Evolutionary conservation across 2,329 filamentous ascomycete species (phyloP), one percentile per base, ranked within the genome.

Genomic region (Pseudocercospora cruenta): DNA sequence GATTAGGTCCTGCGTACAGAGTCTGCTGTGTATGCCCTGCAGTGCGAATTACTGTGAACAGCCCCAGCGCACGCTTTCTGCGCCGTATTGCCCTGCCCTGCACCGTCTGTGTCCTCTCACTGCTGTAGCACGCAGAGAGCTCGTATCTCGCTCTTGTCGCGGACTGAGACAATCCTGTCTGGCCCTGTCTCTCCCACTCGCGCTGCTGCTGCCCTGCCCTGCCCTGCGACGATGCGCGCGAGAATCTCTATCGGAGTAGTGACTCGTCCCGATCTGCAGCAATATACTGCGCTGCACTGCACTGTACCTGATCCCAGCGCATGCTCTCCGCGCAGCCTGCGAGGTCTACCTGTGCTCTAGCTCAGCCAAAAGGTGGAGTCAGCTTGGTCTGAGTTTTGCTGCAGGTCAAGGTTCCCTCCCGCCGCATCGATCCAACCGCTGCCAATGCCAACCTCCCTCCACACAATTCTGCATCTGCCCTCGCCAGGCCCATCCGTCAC

Each of bases 401-500:
- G 51, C 21, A 54, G 51, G 21, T 54, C 16, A n/a, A 24, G 21
- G 24, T 51, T 51, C 47, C 47, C 22, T 51, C 47, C 47, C 47
- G 47, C 60, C 60, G 47, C 43, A 33, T 33, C 47, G 26, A 16
- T 28, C 58, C 36, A 45, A 28, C 45, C 58, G 21, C n/a, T 49
- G 58, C 58, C 58, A 61, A 61, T 61, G 59, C 28, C 59, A 47
- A 47, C n/a, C 59, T 16, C 53, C 45, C 26, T 31, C 51, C 45
- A 24, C 21, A 16, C 21, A 22, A 24, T 26, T 26, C 28, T 14
- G 28, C 54, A 21, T 12, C 33, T 16, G 14, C 28, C 28, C 12
- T 55, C 53, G 53, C 16, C 53, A n/a, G 21, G 16, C 12, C 55
- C 28, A 22, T 39, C 28, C 55, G 55, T 21, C 43, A 45, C 19